Evolutionary conservation across 2,329 filamentous ascomycete species (phyloP).

Genomic region (Nakataea oryzae): DNA sequence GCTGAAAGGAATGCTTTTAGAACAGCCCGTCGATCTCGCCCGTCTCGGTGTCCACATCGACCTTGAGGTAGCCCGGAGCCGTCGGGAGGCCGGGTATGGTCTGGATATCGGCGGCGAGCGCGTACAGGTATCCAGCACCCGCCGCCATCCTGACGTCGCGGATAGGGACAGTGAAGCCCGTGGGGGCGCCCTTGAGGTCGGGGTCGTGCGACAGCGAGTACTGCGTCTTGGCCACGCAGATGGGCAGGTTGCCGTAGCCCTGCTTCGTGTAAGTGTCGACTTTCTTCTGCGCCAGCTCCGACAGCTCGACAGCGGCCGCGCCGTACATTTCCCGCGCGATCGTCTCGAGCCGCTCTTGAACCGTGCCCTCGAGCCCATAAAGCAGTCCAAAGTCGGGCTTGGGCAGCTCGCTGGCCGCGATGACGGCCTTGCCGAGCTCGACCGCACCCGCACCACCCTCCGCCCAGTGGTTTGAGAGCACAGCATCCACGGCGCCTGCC

Average conservation of each 20-base stretch:
- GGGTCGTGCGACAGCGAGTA: conserved; percentile 94
- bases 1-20: conserved; percentile 32
- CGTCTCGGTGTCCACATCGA: conserved; percentile 75
- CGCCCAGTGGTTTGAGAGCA: conserved; percentile 93
- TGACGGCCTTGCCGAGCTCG: conserved; percentile 78
- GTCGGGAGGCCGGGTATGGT: conserved; percentile 95
- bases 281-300: conserved; percentile 89
- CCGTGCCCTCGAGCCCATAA: conserved; percentile 67
- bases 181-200: conserved; percentile 86
- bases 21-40: conserved; percentile 84
- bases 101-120: conserved; percentile 92
- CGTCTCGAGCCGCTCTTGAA: conserved; percentile 78
- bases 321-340: conserved; percentile 95
- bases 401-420: conserved; percentile 70
- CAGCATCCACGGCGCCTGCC: conserved; percentile 87
- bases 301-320: conserved; percentile 80
- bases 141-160: conserved; percentile 89
- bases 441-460: conserved; percentile 86
- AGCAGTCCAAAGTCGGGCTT: conserved; percentile 75
- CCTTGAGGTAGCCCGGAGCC: conserved; percentile 89
- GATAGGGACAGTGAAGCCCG: conserved; percentile 89
- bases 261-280: conserved; percentile 89
- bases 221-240: conserved; percentile 97
- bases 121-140: conserved; percentile 90
- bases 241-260: conserved; percentile 84